Base-by-base conservation (phyloP, 495 filamentous ascomycete species). In the Darksidea phi region DNA sequence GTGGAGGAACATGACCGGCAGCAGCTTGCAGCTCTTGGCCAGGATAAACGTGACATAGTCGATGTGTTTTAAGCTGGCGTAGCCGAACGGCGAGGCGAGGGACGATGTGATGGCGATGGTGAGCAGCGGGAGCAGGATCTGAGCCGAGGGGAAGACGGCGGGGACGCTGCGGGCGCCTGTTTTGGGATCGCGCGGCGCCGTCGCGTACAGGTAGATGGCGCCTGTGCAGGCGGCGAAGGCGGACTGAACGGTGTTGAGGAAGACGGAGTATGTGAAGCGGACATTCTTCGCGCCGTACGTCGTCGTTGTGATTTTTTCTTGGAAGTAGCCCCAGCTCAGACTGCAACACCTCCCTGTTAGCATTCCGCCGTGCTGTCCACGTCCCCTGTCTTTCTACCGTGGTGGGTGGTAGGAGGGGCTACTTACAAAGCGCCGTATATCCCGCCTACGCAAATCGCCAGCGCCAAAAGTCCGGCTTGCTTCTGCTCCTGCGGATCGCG, bases 21-120 rank as follows among this genome's bases (percentile, higher is more conserved):
- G 86, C 17, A 98, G 82, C 75, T 98, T 98, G 87, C 94, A 98
- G 50, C 85, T 88, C 73, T 98, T 98, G 64, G 94, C 95, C 23
- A 98, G 89, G 73, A 97, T 93, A 78, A 92, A 98, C 20, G 94
- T 98, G 71, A 98, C 88, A 80, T 97, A 98, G 82, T 97, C 94
- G 77, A 97, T 93, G 74, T 98, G 93, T 37, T 86, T 82, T 45
- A 98, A 86, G 47, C 84, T 86, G 43, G 93, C 92, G 76, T 98
- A 98, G 64, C 94, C 94, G 67, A 98, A 97, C 26, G 94, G 94
- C 6, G 86, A 88, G 18, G 93, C 90, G 59, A 98, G 88, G 1
- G 90, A 89, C 63, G 86, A 88, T 21, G 89, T 95, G 47, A 96
- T 75, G 66, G 91, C 88, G 54, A 98, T 90, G 46, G 97, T 84